Conservation (phyloP, 176 grass and related monocot genomes). For the Otatea glauca region DNA sequence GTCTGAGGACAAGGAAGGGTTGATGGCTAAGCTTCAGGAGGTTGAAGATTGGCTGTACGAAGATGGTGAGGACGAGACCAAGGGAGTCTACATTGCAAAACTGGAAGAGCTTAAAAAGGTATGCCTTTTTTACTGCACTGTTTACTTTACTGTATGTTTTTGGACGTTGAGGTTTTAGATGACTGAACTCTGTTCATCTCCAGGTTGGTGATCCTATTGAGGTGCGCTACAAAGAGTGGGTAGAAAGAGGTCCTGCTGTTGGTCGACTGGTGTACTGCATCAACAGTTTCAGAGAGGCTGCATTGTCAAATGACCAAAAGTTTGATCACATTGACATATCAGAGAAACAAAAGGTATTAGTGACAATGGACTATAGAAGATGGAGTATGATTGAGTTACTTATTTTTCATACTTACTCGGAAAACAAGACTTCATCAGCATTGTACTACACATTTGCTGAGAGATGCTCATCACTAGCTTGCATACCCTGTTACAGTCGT, state of each 20-base stretch:
- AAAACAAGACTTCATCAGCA: neutral
- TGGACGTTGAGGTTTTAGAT: neutral
- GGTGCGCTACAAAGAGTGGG: conserved; percentile 65
- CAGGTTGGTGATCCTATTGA: conserved; percentile 84
- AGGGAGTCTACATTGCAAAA: conserved; percentile 92
- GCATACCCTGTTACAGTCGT: neutral
- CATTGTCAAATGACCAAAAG: conserved; percentile 65
- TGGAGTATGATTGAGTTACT: neutral
- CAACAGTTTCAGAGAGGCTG: conserved; percentile 79
- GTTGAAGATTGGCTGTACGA: conserved; percentile 97
- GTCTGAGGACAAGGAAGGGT: conserved; percentile 60
- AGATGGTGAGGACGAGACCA: conserved; percentile 94
- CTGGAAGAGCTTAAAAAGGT: conserved; percentile 91
- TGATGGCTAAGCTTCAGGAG: conserved; percentile 78
- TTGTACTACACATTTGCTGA: neutral
- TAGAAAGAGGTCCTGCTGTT: conserved; percentile 46
- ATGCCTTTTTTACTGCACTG: neutral
- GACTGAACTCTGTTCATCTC: conserved; percentile 13
- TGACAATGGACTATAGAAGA: neutral
- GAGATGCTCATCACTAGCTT: neutral
- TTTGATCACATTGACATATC: conserved; percentile 86
- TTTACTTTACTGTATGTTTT: neutral
- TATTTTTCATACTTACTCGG: too few relatives aligned
- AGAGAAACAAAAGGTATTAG: conserved; percentile 87
- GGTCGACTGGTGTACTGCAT: conserved; percentile 71